A percentile compares a stretch with the other conserved stretches of the same genome.
Evolutionary conservation across 2,329 filamentous ascomycete genomes (phyloP).

Genomic region (Aspergillus aculeatinus): DNA sequence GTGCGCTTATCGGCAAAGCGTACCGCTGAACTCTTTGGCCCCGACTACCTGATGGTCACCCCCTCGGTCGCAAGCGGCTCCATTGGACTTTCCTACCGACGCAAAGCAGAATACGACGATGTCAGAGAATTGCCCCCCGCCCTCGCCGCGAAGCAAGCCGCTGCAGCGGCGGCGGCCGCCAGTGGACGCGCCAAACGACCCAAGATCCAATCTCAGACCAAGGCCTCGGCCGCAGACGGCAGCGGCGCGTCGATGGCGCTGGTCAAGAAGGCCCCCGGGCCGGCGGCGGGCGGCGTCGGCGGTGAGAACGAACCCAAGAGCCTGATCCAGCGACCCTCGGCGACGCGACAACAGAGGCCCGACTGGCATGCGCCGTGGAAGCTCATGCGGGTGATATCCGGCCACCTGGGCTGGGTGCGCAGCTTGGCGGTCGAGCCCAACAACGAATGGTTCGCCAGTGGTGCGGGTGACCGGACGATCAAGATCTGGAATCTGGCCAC

Average conservation of each 20-base stretch:
- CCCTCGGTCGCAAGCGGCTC: slow-evolving; percentile 45
- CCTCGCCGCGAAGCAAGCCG: slow-evolving; percentile 76
- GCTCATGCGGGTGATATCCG: slow-evolving; percentile 94
- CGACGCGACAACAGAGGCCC: slow-evolving; percentile 68
- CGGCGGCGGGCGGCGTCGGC: slow-evolving; percentile 32
- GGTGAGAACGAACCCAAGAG: slow-evolving; percentile 55
- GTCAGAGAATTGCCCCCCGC: slow-evolving; percentile 74
- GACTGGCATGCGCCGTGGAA: slow-evolving; percentile 99
- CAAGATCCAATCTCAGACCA: slow-evolving; percentile 50
- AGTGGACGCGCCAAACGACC: slow-evolving; percentile 63
- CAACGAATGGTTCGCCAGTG: slow-evolving; percentile 97
- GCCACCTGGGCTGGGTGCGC: slow-evolving; percentile 93
- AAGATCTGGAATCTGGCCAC: slow-evolving; percentile 98
- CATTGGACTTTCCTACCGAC: slow-evolving; percentile 46
- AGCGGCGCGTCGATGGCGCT: slow-evolving; percentile 58
- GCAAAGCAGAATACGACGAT: slow-evolving; percentile 68
- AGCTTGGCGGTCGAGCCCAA: slow-evolving; percentile 87
- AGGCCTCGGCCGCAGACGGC: slow-evolving; percentile 51
- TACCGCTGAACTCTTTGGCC: slow-evolving; percentile 48
- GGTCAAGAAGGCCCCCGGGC: slow-evolving; percentile 39
- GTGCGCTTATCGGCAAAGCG: slow-evolving; percentile 46
- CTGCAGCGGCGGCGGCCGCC: slow-evolving; percentile 59
- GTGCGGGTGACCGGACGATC: slow-evolving; percentile 92
- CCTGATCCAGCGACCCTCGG: slow-evolving; percentile 61
- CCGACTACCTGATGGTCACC: slow-evolving; percentile 47